Evolutionary conservation across 495 filamentous ascomycete genomes (phyloP), one percentile per base, ranked within the genome.

Genomic region (Hypoxylon rickii): DNA sequence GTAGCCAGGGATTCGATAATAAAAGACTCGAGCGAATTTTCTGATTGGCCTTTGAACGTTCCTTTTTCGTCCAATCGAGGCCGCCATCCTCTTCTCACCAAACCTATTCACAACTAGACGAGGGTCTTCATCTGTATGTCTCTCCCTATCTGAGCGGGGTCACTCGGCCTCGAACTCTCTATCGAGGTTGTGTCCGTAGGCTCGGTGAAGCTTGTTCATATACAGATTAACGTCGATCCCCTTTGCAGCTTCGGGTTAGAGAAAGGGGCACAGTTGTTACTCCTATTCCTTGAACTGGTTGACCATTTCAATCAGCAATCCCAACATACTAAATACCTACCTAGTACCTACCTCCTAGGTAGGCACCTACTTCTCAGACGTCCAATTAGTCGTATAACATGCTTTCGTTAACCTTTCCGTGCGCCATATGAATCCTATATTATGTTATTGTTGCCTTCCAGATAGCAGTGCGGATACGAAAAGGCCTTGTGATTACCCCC

Each of bases 121-220:
- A 50, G 47, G 50, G 37, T 44, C 31, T 50, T 43, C 15, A 47
- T 39, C 61, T 65, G 51, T 47, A 65, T 61, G 61, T 65, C 57
- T 65, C 62, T 62, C 62, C 58, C 44, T 61, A 65, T 65, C 57
- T 21, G 56, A 45, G 36, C 33, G 38, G 32, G 32, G 24, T 52
- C 50, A 21, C 18, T 52, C 55, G 46, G 51, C 36, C 16, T 56
- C 29, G 4, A 21, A 55, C 42, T 33, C 49, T 39, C 41, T 17
- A 44, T 53, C 38, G n/a, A 46, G 36, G 34, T 54, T 51, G 15
- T 45, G 38, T 40, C 34, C 38, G 19, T 15, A 36, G 18, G 21
- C 48, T 62, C 59, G 59, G 59, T 63, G 48, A 63, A 58, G 53
- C 39, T 37, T 43, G 18, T 44, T 42, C 31, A 44, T 42, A 44